Conservation (phyloP, 2,329 filamentous ascomycete species). For the Sclerotiophoma versabilis region DNA sequence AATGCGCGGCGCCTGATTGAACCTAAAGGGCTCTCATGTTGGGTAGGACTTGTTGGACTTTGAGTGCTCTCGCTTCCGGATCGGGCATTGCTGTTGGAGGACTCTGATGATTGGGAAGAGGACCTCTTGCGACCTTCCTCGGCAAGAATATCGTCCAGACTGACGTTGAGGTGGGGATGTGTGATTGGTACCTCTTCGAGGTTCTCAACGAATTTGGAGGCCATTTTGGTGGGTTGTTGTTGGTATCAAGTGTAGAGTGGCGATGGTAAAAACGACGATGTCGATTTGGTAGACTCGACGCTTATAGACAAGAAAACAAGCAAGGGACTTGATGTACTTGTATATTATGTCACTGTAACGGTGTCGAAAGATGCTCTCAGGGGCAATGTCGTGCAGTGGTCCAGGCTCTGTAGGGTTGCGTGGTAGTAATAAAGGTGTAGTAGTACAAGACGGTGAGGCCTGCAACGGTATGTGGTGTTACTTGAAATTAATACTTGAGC, state of each 20-base stretch:
- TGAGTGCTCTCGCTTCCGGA: conserved; percentile 33
- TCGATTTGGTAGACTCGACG: not conserved
- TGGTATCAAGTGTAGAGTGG: not conserved
- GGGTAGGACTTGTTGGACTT: conserved; percentile 38
- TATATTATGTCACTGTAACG: conserved; percentile 16
- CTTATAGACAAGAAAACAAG: conserved; percentile 14
- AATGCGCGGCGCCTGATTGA: conserved; percentile 36
- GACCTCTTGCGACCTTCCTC: conserved; percentile 47
- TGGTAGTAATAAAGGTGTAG: conserved; percentile 10
- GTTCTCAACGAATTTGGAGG: conserved; percentile 50
- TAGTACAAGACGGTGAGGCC: conserved; percentile 8
- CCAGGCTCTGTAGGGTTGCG: conserved; percentile 11
- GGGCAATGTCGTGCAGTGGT: conserved; percentile 15
- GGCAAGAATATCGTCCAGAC: conserved; percentile 49
- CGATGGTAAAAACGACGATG: not conserved
- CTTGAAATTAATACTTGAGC: conserved; percentile 2
- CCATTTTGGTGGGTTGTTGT: conserved; percentile 28
- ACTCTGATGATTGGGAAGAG: conserved; percentile 41
- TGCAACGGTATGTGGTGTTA: conserved; percentile 19
- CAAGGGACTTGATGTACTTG: conserved; percentile 10
- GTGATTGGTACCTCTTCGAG: conserved; percentile 48
- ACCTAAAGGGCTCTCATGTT: conserved; percentile 29
- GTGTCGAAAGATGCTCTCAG: conserved; percentile 3
- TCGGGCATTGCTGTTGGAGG: conserved; percentile 30
- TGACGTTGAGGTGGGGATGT: conserved; percentile 50